Evolutionary conservation across 768 basidiomycete genomes (phyloP).

Genomic region (Calocera cornea): DNA sequence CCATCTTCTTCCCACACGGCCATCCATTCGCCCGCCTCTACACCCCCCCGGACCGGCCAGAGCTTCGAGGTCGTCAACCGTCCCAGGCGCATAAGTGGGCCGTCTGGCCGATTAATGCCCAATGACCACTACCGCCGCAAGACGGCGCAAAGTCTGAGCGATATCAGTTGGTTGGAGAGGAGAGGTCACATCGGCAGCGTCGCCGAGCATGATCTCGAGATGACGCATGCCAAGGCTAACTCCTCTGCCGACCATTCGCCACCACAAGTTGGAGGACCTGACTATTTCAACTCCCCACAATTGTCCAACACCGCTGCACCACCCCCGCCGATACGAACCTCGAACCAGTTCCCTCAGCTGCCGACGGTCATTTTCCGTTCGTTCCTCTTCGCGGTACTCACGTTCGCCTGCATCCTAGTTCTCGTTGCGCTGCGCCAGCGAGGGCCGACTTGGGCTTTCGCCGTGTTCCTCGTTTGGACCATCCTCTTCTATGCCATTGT

Average conservation of each 20-base stretch:
- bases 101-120: background rate
- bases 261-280: background rate
- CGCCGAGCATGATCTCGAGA: constrained; percentile 61
- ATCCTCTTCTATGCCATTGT: constrained; percentile 43
- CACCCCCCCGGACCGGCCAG: background rate
- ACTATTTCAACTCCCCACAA: constrained; percentile 17
- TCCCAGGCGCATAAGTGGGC: constrained; percentile 16
- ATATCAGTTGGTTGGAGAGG: constrained; percentile 66
- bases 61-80: constrained; percentile 39
- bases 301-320: constrained; percentile 38
- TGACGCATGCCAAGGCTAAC: constrained; percentile 20
- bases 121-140: background rate
- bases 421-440: constrained; percentile 46
- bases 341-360: constrained; percentile 18
- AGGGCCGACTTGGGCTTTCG: constrained; percentile 43
- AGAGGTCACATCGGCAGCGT: constrained; percentile 48
- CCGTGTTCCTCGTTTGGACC: constrained; percentile 50
- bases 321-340: constrained; percentile 27
- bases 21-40: background rate
- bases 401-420: constrained; percentile 32
- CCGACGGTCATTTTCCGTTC: constrained; percentile 35
- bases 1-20: background rate
- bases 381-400: constrained; percentile 39
- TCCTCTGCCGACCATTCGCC: background rate
- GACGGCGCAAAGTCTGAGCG: constrained; percentile 44